Evolutionary conservation across 768 basidiomycete genomes (phyloP).

Genomic region (Clavulina sp.): DNA sequence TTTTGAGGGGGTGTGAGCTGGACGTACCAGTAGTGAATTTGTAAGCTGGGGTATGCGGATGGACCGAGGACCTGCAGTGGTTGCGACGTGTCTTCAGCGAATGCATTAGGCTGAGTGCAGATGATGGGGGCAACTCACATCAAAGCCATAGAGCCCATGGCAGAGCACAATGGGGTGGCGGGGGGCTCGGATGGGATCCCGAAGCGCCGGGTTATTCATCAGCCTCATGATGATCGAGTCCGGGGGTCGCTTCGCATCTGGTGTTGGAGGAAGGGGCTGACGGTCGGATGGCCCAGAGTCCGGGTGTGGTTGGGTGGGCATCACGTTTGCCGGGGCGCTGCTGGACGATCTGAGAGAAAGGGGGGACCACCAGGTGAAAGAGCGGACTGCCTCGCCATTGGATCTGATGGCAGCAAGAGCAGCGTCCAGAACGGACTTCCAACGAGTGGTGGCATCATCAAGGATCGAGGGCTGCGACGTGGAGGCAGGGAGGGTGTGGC

Average conservation of each 20-base stretch:
- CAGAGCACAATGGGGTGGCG: slow-evolving; percentile 89
- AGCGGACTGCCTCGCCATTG: too few relatives aligned
- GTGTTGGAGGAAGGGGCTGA: slow-evolving; percentile 14
- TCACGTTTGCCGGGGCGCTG: too few relatives aligned
- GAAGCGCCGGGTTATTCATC: slow-evolving; percentile 59
- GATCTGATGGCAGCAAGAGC: too few relatives aligned
- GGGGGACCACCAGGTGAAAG: too few relatives aligned
- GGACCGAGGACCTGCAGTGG: slow-evolving; percentile 85
- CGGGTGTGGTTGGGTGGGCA: too few relatives aligned
- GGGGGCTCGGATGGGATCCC: slow-evolving; percentile 59
- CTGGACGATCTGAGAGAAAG: too few relatives aligned
- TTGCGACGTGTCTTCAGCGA: slow-evolving; percentile 49
- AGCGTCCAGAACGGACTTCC: too few relatives aligned
- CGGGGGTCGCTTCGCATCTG: slow-evolving; percentile 12
- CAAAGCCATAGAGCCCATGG: slow-evolving; percentile 48
- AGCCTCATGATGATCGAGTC: slow-evolving; percentile 24
- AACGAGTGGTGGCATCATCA: too few relatives aligned
- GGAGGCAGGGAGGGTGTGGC: too few relatives aligned
- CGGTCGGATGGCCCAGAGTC: too few relatives aligned
- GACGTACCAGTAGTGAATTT: slow-evolving; percentile 72
- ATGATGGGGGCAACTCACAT: not conserved
- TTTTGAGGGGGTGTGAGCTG: not conserved
- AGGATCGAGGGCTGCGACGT: too few relatives aligned
- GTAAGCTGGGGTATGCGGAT: slow-evolving; percentile 58
- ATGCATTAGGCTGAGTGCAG: too few relatives aligned